Conservation (phyloP, 2,329 filamentous ascomycete species). For the Colletotrichum chlorophyti region DNA sequence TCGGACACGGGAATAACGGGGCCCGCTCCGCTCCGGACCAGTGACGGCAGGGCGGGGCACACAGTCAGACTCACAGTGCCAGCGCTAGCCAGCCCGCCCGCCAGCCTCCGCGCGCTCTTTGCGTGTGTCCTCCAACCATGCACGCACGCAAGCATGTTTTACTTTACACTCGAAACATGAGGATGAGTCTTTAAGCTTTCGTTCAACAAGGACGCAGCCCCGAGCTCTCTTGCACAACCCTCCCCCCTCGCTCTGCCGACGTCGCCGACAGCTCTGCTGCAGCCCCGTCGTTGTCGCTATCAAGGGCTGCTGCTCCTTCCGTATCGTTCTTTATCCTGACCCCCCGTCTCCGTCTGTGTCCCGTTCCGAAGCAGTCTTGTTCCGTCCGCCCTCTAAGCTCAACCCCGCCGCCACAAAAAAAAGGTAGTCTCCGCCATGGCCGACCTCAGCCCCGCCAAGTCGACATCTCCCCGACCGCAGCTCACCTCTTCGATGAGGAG, state of each 20-base stretch:
- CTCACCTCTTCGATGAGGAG: slow-evolving; percentile 60
- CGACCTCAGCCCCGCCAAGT: slow-evolving; percentile 39
- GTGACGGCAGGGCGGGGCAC: slow-evolving; percentile 22
- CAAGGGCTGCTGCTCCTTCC: neutral
- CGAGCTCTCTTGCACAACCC: neutral
- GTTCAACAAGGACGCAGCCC: slow-evolving; percentile 12
- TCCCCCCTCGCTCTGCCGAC: neutral
- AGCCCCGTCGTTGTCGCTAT: no score
- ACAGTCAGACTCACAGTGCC: slow-evolving; percentile 22
- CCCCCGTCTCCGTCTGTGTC: neutral
- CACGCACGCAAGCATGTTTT: slow-evolving; percentile 16
- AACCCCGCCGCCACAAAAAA: slow-evolving; percentile 4
- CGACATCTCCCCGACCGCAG: slow-evolving; percentile 50
- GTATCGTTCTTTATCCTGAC: neutral
- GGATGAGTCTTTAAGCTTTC: slow-evolving; percentile 13
- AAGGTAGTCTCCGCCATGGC: slow-evolving; percentile 35
- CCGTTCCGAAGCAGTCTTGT: neutral
- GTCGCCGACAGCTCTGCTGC: slow-evolving; percentile 8
- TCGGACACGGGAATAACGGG: slow-evolving; percentile 12
- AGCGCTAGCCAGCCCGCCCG: neutral
- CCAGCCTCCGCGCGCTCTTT: slow-evolving; percentile 1
- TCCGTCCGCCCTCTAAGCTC: neutral
- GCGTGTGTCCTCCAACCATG: slow-evolving; percentile 10
- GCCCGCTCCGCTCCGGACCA: slow-evolving; percentile 22
- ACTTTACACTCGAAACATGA: slow-evolving; percentile 23